Conservation (phyloP, 441 rosid species). For the Breynia disticha region DNA sequence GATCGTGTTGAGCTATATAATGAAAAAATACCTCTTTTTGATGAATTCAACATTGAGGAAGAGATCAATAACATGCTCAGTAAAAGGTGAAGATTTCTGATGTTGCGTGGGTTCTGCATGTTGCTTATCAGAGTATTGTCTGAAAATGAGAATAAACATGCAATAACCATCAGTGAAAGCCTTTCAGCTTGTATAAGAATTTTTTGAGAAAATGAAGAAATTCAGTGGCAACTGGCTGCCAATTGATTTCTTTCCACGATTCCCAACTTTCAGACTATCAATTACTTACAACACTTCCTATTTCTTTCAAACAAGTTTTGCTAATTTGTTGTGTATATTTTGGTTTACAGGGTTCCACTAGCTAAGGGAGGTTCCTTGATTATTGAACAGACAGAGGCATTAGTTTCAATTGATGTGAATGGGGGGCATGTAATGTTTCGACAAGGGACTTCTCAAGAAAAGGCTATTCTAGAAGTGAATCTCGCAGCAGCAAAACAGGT, state of each 20-base stretch:
- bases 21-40: constrained; percentile 73
- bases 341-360: constrained; percentile 61
- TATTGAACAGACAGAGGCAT: constrained; percentile 97
- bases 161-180: no score
- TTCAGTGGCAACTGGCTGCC: no score
- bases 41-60: constrained; percentile 74
- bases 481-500: constrained; percentile 92
- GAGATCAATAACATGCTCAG: constrained; percentile 80
- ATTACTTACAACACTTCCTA: not conserved
- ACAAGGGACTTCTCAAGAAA: constrained; percentile 81
- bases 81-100: constrained; percentile 56
- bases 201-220: no score
- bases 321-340: not conserved
- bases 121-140: not conserved
- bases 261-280: no score
- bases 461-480: constrained; percentile 85
- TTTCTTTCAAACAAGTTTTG: not conserved
- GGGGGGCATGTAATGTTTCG: constrained; percentile 97
- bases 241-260: no score
- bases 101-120: constrained; percentile 3
- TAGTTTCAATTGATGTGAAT: constrained; percentile 95
- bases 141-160: not conserved
- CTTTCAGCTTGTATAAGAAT: no score
- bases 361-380: constrained; percentile 89
- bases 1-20: constrained; percentile 71